A percentile compares a stretch with the other conserved stretches of the same genome.
Evolutionary conservation across 2,329 filamentous ascomycete genomes (phyloP).

Genomic region (Talaromyces sp.): DNA sequence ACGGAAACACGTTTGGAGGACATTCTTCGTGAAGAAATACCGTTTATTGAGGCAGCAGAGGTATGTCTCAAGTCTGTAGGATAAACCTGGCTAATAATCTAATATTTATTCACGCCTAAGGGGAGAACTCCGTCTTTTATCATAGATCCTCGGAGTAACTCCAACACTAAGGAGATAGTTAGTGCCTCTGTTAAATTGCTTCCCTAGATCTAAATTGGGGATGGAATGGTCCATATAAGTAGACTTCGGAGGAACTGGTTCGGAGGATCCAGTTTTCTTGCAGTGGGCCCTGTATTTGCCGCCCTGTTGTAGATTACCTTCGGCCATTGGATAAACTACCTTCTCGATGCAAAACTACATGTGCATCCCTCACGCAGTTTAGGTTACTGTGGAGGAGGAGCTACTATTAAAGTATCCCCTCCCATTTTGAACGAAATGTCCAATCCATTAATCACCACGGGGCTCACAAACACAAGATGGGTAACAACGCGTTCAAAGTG

Average conservation of each 20-base stretch:
- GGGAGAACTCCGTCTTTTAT: not conserved
- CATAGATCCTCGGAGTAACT: not conserved
- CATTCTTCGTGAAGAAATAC: not conserved
- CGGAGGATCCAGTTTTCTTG: not conserved
- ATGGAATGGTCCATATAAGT: not conserved
- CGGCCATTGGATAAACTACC: not conserved
- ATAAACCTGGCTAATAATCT: not conserved
- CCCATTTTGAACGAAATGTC: not conserved
- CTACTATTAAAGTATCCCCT: not conserved
- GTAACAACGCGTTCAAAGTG: slow-evolving; percentile 21
- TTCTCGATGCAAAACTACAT: not conserved
- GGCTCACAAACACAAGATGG: not conserved
- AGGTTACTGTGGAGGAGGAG: not conserved
- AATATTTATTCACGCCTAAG: not conserved
- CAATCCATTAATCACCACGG: not conserved
- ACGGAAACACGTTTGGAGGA: slow-evolving; percentile 13
- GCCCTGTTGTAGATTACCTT: not conserved
- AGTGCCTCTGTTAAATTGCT: not conserved
- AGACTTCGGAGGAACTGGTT: not conserved
- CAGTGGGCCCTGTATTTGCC: too few relatives aligned
- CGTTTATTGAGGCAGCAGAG: not conserved
- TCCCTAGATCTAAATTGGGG: not conserved
- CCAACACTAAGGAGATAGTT: not conserved
- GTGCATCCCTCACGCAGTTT: not conserved
- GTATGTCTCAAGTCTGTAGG: not conserved